Evolutionary conservation across 306 rosid genomes (phyloP).

Genomic region (Prunus davidiana): DNA sequence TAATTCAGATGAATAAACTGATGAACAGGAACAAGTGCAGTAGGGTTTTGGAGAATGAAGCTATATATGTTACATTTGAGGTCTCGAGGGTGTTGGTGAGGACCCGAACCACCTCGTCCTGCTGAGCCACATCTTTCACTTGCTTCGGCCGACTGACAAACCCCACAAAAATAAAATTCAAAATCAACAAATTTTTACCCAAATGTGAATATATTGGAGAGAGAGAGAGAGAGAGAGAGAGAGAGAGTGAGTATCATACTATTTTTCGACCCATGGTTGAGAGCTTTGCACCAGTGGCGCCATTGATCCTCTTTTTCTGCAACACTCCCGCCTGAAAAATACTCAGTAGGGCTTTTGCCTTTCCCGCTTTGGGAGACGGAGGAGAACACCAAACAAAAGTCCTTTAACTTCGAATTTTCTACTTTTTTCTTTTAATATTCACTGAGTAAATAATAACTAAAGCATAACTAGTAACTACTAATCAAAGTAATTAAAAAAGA

Average conservation of each 20-base stretch:
- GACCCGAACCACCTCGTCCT: slow-evolving; percentile 91
- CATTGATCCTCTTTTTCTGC: slow-evolving; percentile 30
- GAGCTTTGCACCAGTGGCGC: slow-evolving; percentile 77
- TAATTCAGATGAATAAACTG: not conserved
- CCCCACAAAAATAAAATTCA: not conserved
- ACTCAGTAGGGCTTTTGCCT: slow-evolving; percentile 17
- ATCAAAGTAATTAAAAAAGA: too few species aligned
- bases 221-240: not conserved
- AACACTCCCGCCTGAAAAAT: slow-evolving; percentile 8
- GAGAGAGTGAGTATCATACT: slow-evolving; percentile 37
- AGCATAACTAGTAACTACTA: not conserved
- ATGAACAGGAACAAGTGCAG: not conserved
- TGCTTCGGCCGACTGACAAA: slow-evolving; percentile 76
- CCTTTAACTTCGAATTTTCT: too few species aligned
- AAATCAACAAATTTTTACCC: not conserved
- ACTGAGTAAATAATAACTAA: too few species aligned
- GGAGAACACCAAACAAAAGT: not conserved
- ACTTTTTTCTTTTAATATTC: too few species aligned
- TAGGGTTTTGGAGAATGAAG: slow-evolving; percentile 6
- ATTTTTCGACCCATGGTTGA: slow-evolving; percentile 96
- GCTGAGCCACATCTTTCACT: slow-evolving; percentile 91
- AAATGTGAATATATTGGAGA: not conserved
- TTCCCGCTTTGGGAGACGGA: slow-evolving; percentile 23
- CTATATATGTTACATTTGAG: slow-evolving; percentile 42
- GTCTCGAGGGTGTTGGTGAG: slow-evolving; percentile 92